Base-by-base conservation (phyloP, 148 eudicot genomes). In the Vaccinium macrocarpon region DNA sequence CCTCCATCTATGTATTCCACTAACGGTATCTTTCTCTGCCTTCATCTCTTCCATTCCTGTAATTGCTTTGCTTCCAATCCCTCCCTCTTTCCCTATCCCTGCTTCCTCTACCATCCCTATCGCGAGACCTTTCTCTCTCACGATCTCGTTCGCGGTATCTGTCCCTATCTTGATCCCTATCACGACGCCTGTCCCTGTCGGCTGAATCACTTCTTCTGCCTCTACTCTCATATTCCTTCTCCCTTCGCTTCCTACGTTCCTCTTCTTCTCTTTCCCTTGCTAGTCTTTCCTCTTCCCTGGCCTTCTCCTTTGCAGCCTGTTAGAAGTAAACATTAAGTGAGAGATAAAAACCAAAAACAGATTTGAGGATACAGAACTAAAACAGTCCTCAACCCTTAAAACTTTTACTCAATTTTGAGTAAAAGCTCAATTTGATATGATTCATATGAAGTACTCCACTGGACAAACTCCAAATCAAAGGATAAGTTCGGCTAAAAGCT, bases 221-320 rank as follows among this genome's bases (percentile, higher is more conserved):
- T 86, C 91, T 92, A 83, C 90, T 85, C 88, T 93, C 95, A 78
- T 52, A 4, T 85, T 91, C 98, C 88, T 92, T 93, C 83, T 95
- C 98, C 80, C 91, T 90, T 76, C 78, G 91, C 86, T 91, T 95
- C 86, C 87, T 92, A 25, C 96, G 82, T 84, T 93, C 98, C 81
- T 95, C 99, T 18, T 90, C 92, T 82, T 92, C 96, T 87, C 84
- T 97, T 88, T 93, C 99, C 90, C 95, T 93, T 64, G 96, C 93
- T 76, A 92, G 85, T 82, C 92, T 92, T 87, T 92, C 95, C 87
- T 97, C 96, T 91, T 95, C 99, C 83, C 90, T 89, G 51, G 96
- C 95, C 91, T 94, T 94, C 88, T 95, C 94, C 86, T 92, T 93
- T 10, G 98, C 92, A 53, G 84, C 92, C 99, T 97, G 91, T 56